Evolutionary conservation across 2,329 filamentous ascomycete species (phyloP), one percentile per base, ranked within the genome.

Genomic region (Chaetomium strumarium): DNA sequence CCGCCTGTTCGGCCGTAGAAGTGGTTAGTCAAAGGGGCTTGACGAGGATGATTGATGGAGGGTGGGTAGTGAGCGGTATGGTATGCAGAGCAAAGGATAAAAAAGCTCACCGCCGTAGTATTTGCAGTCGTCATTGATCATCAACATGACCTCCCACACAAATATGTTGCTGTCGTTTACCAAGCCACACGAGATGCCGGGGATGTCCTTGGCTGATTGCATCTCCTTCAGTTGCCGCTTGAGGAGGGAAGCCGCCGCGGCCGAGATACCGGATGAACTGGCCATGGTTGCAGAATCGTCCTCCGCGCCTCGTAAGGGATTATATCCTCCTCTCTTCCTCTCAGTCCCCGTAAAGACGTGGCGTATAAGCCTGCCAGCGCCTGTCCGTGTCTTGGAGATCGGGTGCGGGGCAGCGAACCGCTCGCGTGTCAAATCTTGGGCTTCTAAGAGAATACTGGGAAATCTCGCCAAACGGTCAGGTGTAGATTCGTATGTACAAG

Each of bases 121-220:
- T 72, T 91, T 92, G 72, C 88, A 91, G 66, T 95, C 90, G 63
- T 96, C 91, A 57, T 83, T 90, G 60, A 97, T 92, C 92, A 99
- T 97, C 56, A 99, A 82, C 88, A 96, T 96, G 17, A 97, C 90
- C 70, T 97, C 91, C 93, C 93, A 99, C 74, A 95, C 88, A 61
- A 96, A 96, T 10, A 97, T 84, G 67, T 95, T 95, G 72, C 75
- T 86, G 68, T 87, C 88, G 64, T 85, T 84, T 48, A 91, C 84
- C 40, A 99, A 75, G 0, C 93, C 93, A 64, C 90, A 95, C 57
- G 90, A 96, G 66, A 97, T 96, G 49, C 92, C 93, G 0, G 90
- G 90, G 43, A 97, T 86, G 70, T 96, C 90, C 67, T 90, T 92
- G 68, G 89, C 85, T 20, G 80, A 83, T 72, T 95, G 89, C 83